Evolutionary conservation across 345 rosid genomes (phyloP).

Genomic region (Atalantia buxifolia): DNA sequence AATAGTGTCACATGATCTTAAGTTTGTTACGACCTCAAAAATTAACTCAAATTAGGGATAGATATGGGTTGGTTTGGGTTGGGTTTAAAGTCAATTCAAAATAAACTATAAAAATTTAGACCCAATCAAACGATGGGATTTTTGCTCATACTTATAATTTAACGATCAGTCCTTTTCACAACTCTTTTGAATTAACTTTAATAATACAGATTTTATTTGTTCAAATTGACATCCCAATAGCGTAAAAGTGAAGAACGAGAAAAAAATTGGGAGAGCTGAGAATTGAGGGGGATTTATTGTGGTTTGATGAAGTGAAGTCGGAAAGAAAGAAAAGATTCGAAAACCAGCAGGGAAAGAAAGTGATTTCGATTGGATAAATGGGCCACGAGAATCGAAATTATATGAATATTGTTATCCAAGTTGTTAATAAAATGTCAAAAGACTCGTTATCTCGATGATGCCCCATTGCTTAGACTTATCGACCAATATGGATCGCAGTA

Average conservation of each 20-base stretch:
- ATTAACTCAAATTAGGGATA: too few species aligned
- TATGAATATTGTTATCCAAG: neutral
- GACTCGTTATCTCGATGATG: neutral
- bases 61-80: too few species aligned
- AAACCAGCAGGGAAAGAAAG: neutral
- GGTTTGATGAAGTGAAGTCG: neutral
- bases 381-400: slow-evolving; percentile 2
- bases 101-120: too few species aligned
- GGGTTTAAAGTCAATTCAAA: too few species aligned
- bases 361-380: neutral
- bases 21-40: too few species aligned
- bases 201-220: too few species aligned
- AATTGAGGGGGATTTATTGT: neutral
- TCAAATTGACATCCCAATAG: neutral
- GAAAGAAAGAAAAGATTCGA: neutral
- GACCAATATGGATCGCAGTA: neutral
- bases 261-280: neutral
- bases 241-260: neutral
- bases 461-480: neutral
- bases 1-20: too few species aligned
- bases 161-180: too few species aligned
- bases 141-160: too few species aligned
- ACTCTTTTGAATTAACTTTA: too few species aligned
- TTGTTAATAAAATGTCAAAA: neutral
- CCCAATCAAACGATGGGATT: too few species aligned